Base-by-base conservation (phyloP, 2,329 filamentous ascomycete genomes). In the Alternaria atra region DNA sequence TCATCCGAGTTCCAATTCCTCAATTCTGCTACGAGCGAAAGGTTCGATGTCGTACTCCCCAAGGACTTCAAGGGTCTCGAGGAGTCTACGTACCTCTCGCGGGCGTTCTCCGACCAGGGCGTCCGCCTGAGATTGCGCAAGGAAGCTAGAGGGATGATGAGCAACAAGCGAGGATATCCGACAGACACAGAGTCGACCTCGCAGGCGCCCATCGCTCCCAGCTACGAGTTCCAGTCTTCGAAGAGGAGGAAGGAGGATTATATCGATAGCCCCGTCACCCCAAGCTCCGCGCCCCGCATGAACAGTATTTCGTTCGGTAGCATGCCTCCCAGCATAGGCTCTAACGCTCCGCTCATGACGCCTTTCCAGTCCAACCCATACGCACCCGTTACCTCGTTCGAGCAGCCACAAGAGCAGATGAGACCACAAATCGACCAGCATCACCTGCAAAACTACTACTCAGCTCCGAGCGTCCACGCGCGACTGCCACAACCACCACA, bases 91-190 rank as follows among this genome's bases (percentile, higher is more conserved):
- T 88, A 89, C 67, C 80, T 97, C 43, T 95, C 93, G 1, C 86
- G 92, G 52, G 89, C 90, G 0, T 94, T 97, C 77, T 91, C 91
- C 65, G 93, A 97, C 70, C 93, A 97, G 75, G 93, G 93, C 8
- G 91, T 97, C 13, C 89, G 92, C 52, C 82, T 97, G 32, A 86
- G 93, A 53, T 84, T 97, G 47, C 88, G 93, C 55, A 97, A 97
- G 76, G 93, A 97, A 77, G 90, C 91, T 44, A 85, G 91, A 37
- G 68, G 71, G 12, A 69, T 73, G 60, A 72, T 72, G 63, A 68
- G 68, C 25, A 68, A 61, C 52, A 77, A 75, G 61, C 65, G 74
- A 42, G 35, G 55, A 7, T 70, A 65, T 43, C 63, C 62, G n/a
- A 58, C 63, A 52, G 65, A 61, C 13, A 51, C 61, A n/a, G 46